phyloP scores from a whole-genome alignment of 2,329 filamentous ascomycete species.

The Cordyceps cicadae region DNA sequence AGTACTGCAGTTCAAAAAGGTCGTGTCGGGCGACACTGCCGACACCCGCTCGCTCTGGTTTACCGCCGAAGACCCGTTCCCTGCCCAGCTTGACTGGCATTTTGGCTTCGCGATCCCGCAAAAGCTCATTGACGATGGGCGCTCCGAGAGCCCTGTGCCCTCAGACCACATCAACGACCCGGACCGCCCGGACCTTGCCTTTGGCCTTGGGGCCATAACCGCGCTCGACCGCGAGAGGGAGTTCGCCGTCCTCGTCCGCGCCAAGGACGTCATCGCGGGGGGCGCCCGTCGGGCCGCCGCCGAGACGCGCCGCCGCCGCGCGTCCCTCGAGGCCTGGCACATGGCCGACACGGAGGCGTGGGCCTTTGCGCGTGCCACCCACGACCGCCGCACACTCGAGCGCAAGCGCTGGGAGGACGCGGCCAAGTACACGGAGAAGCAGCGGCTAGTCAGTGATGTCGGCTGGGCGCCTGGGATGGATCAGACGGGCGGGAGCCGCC shows the following conservation, averaged over 20 bases:
- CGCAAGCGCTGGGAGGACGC: constrained; percentile 63
- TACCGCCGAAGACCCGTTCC: constrained; percentile 56
- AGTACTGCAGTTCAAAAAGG: constrained; percentile 70
- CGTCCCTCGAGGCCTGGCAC: constrained; percentile 57
- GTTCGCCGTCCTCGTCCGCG: constrained; percentile 39
- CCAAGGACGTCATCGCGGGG: constrained; percentile 40
- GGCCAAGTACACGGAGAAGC: constrained; percentile 40
- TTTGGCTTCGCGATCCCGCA: constrained; percentile 77
- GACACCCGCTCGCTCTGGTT: constrained; percentile 69
- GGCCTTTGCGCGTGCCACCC: constrained; percentile 63
- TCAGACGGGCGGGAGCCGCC: constrained; percentile 26
- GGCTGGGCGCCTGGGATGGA: constrained; percentile 17
- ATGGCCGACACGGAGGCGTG: constrained; percentile 69
- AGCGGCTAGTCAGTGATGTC: constrained; percentile 10
- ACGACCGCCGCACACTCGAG: constrained; percentile 55
- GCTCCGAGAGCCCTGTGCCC: constrained; percentile 19
- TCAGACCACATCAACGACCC: constrained; percentile 16
- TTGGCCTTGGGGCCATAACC: constrained; percentile 42
- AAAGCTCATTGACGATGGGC: constrained; percentile 35
- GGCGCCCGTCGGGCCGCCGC: constrained; percentile 32
- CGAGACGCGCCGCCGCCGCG: constrained; percentile 36
- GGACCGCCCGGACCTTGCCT: constrained; percentile 27
- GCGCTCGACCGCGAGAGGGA: constrained; percentile 46
- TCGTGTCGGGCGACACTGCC: constrained; percentile 61
- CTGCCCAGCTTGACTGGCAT: constrained; percentile 74